Evolutionary conservation across 2,329 filamentous ascomycete genomes (phyloP), one percentile per base, ranked within the genome.

Genomic region (Fusarium musae): DNA sequence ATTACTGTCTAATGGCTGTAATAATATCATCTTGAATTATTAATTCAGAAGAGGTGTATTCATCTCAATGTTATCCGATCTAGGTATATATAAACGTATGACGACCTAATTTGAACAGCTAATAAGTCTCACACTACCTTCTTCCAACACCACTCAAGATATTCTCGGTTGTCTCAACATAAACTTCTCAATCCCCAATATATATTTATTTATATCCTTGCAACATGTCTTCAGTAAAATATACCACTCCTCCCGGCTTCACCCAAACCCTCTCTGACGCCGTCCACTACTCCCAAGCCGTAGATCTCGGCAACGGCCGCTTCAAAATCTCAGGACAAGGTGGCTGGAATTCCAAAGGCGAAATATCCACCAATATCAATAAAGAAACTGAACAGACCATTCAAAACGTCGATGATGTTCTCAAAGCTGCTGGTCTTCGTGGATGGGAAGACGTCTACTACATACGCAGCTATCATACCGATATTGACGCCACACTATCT

Each of bases 371-470:
- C 26, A 66, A 78, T 3, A 3, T 61, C 21, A 58, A 66, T 5
- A 46, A 56, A 2, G 69, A 76, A 62, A 59, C 72, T 0, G 74
- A 75, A 19, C 62, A 73, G 4, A 69, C 77, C 0, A 59, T 79
- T 4, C 61, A 75, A 47, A 79, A 79, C 30, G 68, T 79, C 3
- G 75, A 79, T 36, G 15, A 59, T 6, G 70, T 78, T 23, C 76
- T 79, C 21, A 63, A 77, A 37, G 61, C 73, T 1, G 71, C 63
- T 4, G 78, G 77, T 9, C 66, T 79, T 1, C 63, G 70, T 1
- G 77, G 77, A 1, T 78, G 77, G 78, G 77, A 78, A 12, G 78
- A 79, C n/a, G 77, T 79, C 3, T 78, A 76, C 30, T 72, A 69
- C 19, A n/a, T 78, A 12, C 69, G 77, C 6, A 70, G 75, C 5